Percentiles rank a stretch among this genome's conserved stretches.
phyloP scores from a whole-genome alignment of 306 rosid genomes.

The Fagus sylvatica region DNA sequence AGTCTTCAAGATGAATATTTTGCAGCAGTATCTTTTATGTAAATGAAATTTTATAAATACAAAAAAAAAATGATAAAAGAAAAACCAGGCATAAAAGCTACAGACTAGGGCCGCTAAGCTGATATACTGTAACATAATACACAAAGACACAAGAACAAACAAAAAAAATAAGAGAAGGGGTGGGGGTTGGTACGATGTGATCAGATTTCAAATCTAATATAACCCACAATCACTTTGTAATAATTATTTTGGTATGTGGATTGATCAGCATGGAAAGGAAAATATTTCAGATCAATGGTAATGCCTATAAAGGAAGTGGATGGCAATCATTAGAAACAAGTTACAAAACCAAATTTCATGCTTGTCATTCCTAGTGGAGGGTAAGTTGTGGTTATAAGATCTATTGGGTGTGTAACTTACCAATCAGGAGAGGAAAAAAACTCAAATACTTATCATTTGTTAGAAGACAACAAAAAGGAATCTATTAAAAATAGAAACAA shows the following conservation, averaged over 20 bases:
- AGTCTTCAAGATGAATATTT: no score
- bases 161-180: not conserved
- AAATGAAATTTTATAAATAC: not conserved
- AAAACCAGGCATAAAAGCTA: not conserved
- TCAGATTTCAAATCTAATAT: not conserved
- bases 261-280: not conserved
- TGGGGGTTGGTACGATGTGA: not conserved
- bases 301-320: not conserved
- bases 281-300: conserved; percentile 2
- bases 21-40: no score
- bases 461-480: no score
- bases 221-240: not conserved
- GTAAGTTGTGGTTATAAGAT: no score
- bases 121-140: not conserved
- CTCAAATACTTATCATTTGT: no score
- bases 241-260: not conserved
- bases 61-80: not conserved
- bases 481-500: no score
- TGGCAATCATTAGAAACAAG: not conserved
- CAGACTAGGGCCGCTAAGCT: not conserved
- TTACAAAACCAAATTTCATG: not conserved
- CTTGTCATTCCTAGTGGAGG: not conserved
- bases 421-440: no score
- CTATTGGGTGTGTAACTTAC: no score
- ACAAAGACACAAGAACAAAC: not conserved